Percentiles rank a stretch among this genome's conserved stretches.
These are phyloP conservation scores for Phylloporus sp. DNA, from an alignment of 768 basidiomycete genomes.

Conservation along the genomic window DNA sequence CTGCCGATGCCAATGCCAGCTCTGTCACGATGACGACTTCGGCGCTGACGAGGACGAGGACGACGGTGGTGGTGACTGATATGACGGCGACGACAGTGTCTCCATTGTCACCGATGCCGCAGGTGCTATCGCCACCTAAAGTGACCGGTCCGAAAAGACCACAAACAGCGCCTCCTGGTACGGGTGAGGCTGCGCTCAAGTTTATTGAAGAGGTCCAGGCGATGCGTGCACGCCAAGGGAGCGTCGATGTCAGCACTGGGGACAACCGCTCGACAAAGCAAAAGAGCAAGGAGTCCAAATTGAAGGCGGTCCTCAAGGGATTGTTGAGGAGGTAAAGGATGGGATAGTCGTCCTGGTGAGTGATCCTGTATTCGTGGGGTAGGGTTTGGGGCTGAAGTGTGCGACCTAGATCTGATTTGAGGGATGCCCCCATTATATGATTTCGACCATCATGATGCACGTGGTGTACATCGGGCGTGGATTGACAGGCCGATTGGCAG, in stretches of 20 bases:
- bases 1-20: not conserved
- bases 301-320: conserved; percentile 17
- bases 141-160: no score
- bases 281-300: conserved; percentile 6
- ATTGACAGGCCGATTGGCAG: not conserved
- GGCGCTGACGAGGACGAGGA: not conserved
- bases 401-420: not conserved
- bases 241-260: not conserved
- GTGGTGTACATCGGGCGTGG: not conserved
- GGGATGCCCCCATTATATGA: not conserved
- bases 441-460: not conserved
- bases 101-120: no score
- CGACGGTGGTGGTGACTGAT: not conserved
- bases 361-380: not conserved
- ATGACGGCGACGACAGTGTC: not conserved
- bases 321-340: conserved; percentile 14
- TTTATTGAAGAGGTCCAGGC: conserved; percentile 11
- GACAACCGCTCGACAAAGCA: not conserved
- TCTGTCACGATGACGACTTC: not conserved
- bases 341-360: conserved; percentile 2
- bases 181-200: conserved; percentile 9
- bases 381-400: not conserved
- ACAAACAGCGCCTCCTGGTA: conserved; percentile 22
- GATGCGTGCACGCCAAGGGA: conserved; percentile 1
- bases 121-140: conserved; percentile 1